A percentile compares a stretch with the other conserved stretches of the same genome.
Evolutionary conservation across 257 asterid species (phyloP).

Genomic region (Solanum rostratum): DNA sequence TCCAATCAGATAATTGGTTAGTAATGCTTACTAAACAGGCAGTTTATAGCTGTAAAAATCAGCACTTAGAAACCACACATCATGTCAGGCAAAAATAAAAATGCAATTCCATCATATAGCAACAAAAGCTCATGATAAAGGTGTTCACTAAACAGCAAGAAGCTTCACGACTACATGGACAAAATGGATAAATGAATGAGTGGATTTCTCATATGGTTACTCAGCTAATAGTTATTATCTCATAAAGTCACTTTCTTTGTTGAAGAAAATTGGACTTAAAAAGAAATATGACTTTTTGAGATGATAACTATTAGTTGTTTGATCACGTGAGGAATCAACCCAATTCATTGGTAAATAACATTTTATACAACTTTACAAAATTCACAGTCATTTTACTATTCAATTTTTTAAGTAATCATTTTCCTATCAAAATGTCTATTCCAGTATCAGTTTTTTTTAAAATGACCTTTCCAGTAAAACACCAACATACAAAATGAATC

Average conservation of each 20-base stretch:
- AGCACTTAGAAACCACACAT: not conserved
- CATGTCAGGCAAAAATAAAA: not conserved
- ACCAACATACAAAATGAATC: not conserved
- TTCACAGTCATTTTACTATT: not conserved
- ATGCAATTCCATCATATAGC: not conserved
- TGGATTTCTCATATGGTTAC: not conserved
- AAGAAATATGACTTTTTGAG: too few species aligned
- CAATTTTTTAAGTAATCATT: not conserved
- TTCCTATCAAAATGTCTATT: not conserved
- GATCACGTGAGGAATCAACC: too few species aligned
- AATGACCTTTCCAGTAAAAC: not conserved
- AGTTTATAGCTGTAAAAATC: not conserved
- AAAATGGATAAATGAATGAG: not conserved
- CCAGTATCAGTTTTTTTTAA: not conserved
- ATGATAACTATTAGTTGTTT: too few species aligned
- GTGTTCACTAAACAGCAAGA: not conserved
- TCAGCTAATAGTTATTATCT: not conserved
- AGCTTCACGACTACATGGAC: not conserved
- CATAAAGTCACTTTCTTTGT: not conserved
- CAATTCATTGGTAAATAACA: too few species aligned
- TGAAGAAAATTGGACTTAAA: too few species aligned
- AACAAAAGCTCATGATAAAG: not conserved
- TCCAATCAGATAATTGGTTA: not conserved
- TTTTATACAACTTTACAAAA: not conserved
- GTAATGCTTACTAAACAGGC: not conserved